These are phyloP conservation scores for Hericium rajendrae DNA, from an alignment of 768 basidiomycete species.

Conservation along the genomic window DNA sequence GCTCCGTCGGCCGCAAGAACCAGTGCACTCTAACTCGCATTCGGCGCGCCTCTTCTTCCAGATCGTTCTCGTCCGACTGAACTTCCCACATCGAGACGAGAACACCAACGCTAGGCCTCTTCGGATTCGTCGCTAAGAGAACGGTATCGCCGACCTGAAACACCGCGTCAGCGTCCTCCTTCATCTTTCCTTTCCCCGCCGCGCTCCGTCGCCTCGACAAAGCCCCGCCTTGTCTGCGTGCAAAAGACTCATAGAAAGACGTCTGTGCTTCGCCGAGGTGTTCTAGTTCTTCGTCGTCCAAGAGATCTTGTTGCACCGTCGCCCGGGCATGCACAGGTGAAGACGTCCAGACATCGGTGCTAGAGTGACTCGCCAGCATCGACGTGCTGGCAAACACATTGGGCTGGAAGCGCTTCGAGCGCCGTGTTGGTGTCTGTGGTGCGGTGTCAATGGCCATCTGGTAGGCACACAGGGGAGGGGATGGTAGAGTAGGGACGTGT, in stretches of 20 bases:
- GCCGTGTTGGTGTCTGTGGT: conserved; percentile 3
- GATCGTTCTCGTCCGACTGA: conserved; percentile 16
- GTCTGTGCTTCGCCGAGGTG: not conserved
- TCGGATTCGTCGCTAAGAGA: conserved; percentile 38
- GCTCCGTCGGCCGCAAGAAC: conserved; percentile 61
- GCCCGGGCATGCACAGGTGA: conserved; percentile 7
- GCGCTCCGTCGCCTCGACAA: not conserved
- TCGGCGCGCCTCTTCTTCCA: conserved; percentile 21
- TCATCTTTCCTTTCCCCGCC: not conserved
- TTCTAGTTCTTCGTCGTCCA: conserved; percentile 8
- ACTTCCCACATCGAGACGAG: conserved; percentile 64
- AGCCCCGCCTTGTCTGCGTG: conserved; percentile 1
- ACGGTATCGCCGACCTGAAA: conserved; percentile 63
- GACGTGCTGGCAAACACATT: conserved; percentile 1
- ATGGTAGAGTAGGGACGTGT: not conserved
- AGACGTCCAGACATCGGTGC: conserved; percentile 7
- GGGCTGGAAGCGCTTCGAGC: conserved; percentile 13
- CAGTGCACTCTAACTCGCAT: conserved; percentile 63
- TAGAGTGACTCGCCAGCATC: not conserved
- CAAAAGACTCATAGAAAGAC: conserved; percentile 6
- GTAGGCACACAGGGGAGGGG: not conserved
- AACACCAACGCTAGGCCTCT: conserved; percentile 54
- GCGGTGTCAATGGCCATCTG: not conserved
- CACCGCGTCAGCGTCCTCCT: conserved; percentile 13
- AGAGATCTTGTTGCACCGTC: conserved; percentile 9